These are phyloP conservation scores for Goffeauzyma gilvescens DNA, from an alignment of 768 basidiomycete genomes.

Conservation along the genomic window DNA sequence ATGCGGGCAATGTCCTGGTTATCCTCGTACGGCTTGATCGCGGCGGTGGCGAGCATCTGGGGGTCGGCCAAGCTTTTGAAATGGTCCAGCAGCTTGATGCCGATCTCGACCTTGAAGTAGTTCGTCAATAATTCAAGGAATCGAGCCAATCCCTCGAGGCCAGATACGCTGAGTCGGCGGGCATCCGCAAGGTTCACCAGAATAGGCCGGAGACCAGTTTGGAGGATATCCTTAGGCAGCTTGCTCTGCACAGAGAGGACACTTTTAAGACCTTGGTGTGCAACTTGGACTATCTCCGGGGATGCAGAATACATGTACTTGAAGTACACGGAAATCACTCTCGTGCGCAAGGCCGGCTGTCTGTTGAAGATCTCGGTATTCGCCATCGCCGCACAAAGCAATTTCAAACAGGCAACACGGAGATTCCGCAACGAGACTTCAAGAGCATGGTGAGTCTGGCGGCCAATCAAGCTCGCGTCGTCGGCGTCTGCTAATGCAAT, in stretches of 20 bases:
- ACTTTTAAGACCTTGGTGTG: conserved; percentile 77
- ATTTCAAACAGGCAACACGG: conserved; percentile 78
- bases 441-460: conserved; percentile 57
- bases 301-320: conserved; percentile 89
- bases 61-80: conserved; percentile 83
- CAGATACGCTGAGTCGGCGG: conserved; percentile 75
- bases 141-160: conserved; percentile 73
- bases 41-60: conserved; percentile 58
- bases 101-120: conserved; percentile 99
- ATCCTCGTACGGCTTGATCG: conserved; percentile 55
- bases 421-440: conserved; percentile 67
- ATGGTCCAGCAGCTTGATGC: conserved; percentile 88
- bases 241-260: conserved; percentile 76
- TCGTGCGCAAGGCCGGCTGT: conserved; percentile 52
- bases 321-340: conserved; percentile 90
- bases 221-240: conserved; percentile 81
- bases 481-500: conserved; percentile 91
- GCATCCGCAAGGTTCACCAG: conserved; percentile 95
- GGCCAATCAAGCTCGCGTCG: conserved; percentile 58
- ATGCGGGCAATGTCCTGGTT: conserved; percentile 84
- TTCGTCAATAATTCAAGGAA: conserved; percentile 85
- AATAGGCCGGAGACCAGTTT: conserved; percentile 86
- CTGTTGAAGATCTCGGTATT: conserved; percentile 79
- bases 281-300: conserved; percentile 80
- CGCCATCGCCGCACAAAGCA: conserved; percentile 85